Conservation (phyloP, 495 filamentous ascomycete species). For the Staphylotrichum longicolle region DNA sequence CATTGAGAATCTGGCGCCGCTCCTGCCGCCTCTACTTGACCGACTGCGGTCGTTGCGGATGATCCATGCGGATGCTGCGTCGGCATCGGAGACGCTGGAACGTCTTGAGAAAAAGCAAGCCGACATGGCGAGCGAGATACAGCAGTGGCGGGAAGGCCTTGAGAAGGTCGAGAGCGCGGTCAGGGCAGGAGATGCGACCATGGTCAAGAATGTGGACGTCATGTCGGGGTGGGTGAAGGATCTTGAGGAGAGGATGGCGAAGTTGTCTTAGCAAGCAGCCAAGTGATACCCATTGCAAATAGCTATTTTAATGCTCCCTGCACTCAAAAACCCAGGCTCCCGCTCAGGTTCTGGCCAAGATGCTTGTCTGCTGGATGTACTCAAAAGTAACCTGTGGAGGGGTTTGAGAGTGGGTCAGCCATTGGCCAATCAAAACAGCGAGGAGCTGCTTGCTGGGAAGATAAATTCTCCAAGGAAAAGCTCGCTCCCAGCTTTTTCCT, state of each 20-base stretch:
- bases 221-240: constrained; percentile 88
- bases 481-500: constrained; percentile 13
- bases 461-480: constrained; percentile 19
- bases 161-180: constrained; percentile 75
- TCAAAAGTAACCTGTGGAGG: neutral
- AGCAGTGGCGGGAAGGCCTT: constrained; percentile 80
- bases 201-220: constrained; percentile 72
- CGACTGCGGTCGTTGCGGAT: constrained; percentile 77
- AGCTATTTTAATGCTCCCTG: neutral
- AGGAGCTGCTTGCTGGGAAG: neutral
- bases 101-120: constrained; percentile 74
- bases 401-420: constrained; percentile 5
- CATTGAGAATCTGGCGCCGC: constrained; percentile 80
- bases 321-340: too few species aligned
- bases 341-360: too few species aligned
- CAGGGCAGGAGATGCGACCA: constrained; percentile 61
- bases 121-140: constrained; percentile 79
- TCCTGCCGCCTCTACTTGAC: constrained; percentile 83
- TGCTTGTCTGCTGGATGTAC: neutral
- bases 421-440: constrained; percentile 14
- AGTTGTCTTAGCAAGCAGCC: constrained; percentile 40
- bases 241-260: constrained; percentile 70
- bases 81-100: constrained; percentile 75
- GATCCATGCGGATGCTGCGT: constrained; percentile 83
- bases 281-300: constrained; percentile 32